Base-by-base conservation (phyloP, 768 basidiomycete species). In the Tulasnella sp. region DNA sequence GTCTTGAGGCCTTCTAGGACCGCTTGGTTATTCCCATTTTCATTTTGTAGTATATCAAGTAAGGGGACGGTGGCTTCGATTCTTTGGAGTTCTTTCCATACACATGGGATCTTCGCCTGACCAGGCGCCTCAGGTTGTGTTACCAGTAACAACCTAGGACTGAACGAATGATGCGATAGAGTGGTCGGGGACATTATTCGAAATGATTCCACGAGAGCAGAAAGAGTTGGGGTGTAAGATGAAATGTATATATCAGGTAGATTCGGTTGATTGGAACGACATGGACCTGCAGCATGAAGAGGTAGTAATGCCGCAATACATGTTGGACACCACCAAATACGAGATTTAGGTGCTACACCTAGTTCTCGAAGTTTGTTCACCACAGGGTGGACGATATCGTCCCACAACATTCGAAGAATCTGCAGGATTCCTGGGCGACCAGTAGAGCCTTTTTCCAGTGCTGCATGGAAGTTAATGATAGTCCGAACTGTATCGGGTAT, bases 251-350 rank as follows among this genome's bases (percentile, higher is more conserved):
- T 22, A 9, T 45, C 43, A 6, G 43, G 43, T 6, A 45, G 27
- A 31, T 29, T 45, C 20, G 15, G 20, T 9, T 20, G 5, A 6
- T 27, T 27, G 24, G 16, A 9, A 5, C 7, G 6, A 16, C 31
- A 45, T 28, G 27, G 27, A 5, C 43, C 43, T 28, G 43, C 43
- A 25, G 43, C 43, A 45, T 45, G 43, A 31, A 24, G 27, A n/a
- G 43, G 43, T n/a, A 45, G 22, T 7, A 5, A 9, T 6, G 16
- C 24, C 8, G 43, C 43, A 8, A 16, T n/a, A 7, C 16, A 20
- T 16, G 43, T 45, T 6, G 20, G 43, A 7, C 16, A 19, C 43
- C 43, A 45, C 43, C 43, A 45, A 6, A 45, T 45, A 5, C 20
- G 5, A 7, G 20, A 20, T 16, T 27, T 27, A 16, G 24, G 16